Evolutionary conservation across 2,329 filamentous ascomycete species (phyloP), one percentile per base, ranked within the genome.

Genomic region (Acrocalymma vagum): DNA sequence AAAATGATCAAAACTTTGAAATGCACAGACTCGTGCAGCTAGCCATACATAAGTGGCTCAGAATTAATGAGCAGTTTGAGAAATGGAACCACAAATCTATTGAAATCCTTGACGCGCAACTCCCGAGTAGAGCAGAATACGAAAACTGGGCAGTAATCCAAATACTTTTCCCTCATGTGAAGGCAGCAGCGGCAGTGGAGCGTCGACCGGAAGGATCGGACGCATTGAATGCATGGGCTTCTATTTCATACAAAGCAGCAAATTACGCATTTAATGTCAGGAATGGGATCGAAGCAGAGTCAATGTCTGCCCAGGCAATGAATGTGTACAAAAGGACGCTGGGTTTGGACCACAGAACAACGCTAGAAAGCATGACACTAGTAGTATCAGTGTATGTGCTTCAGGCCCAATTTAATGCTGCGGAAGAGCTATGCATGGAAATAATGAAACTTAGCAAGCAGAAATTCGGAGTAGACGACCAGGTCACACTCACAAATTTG

Each of bases 21-120:
- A 39, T 51, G 34, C 48, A 51, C 27, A 23, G 14, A 8, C 38
- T 54, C 4, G 48, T 57, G 23, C 47, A 51, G 30, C 37, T 44
- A 29, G 16, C 47, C 8, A 46, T 33, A 16, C 35, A 35, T 4
- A 41, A 7, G 20, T 50, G 42, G 46, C 39, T 50, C n/a, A 17
- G 35, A 11, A 36, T 24, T 15, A 29, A 45, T 15, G 21, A 35
- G 7, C 11, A 34, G 28, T 8, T 43, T n/a, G 34, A 43, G 17
- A n/a, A 25, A 10, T 49, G 33, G 30, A 45, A 38, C 15, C 15
- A 44, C 18, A 32, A 38, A 15, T 45, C 39, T 14, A 38, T 49
- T 17, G 18, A 28, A 14, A 38, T 36, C 21, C 29, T 45, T 21
- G 30, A 25, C 25, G 38, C 23, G 30, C 28, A 30, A n/a, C 33